Conservation (phyloP, 139 green algal species). For the Tetradesmus lagerheimii region DNA sequence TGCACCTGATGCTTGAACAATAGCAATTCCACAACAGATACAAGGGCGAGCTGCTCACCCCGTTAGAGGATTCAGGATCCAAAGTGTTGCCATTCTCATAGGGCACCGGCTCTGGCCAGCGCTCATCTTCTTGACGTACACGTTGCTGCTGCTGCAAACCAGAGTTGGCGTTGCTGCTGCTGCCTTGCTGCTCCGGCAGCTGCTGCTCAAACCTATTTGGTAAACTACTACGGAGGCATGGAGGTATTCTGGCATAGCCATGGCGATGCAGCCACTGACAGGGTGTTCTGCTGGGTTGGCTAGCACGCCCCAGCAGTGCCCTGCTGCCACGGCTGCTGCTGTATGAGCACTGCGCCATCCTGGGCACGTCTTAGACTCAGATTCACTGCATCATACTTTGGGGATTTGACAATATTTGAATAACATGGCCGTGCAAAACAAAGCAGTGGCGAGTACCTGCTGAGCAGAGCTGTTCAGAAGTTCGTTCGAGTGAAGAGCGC, state of each 20-base stretch:
- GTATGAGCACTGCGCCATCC: not conserved
- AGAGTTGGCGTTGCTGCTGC: not conserved
- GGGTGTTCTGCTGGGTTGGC: not conserved
- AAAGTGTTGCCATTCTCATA: not conserved
- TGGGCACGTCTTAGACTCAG: not conserved
- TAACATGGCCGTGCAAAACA: not conserved
- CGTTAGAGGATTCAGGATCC: not conserved
- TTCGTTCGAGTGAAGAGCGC: not conserved
- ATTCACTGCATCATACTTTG: not conserved
- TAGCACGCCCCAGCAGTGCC: not conserved
- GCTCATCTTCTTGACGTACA: not conserved
- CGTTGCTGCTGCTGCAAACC: not conserved
- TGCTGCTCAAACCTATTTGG: not conserved
- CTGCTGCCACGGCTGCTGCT: not conserved
- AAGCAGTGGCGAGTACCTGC: not conserved
- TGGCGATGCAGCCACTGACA: not conserved
- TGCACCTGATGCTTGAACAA: too few relatives aligned
- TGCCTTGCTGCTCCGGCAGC: conserved; percentile 7
- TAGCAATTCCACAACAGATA: too few relatives aligned
- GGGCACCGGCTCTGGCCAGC: not conserved
- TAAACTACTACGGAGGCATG: not conserved
- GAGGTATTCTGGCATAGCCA: not conserved
- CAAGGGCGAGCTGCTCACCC: not conserved
- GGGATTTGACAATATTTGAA: not conserved
- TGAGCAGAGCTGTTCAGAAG: not conserved